Base-by-base conservation (phyloP, 164 flowering plant genomes). In the Echeveria elegans region DNA sequence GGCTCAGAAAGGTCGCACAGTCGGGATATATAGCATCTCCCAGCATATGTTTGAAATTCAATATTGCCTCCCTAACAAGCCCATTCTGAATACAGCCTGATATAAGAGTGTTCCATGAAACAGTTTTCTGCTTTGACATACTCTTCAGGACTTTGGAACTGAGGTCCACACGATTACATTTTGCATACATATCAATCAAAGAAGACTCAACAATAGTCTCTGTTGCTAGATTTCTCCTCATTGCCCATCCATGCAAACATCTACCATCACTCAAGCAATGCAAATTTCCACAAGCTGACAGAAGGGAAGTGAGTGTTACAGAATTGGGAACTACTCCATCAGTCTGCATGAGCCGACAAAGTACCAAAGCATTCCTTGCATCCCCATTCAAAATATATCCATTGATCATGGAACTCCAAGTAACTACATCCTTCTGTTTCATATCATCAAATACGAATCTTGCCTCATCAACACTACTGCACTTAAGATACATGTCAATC, bases 41-140 rank as follows among this genome's bases (percentile, higher is more conserved):
- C 14, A 66, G 73, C 95, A 90, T 90, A 70, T 73, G 64, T 65
- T 83, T 86, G 80, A 88, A 88, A 67, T 81, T 74, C 59, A 66
- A 67, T 50, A 88, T 65, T 24, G 92, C 90, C 72, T 85, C 82
- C 70, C 73, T 74, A 31, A 73, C 77, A 24, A 75, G 70, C 34
- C 79, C 78, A 71, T 82, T 88, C 10, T 76, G 82, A 68, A 76
- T 64, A 65, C 72, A 80, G 6, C 95, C 92, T 0, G 92, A 72
- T n/a, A 90, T 71, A 64, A 85, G 68, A 9, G 97, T 83, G 75
- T 84, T 88, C 94, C 97, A 90, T 24, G 88, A 82, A 63, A 69
- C 83, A 14, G 87, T 77, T 70, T 68, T 77, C 65, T 60, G 75
- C 60, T 70, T 79, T 40, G 81, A 76, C 43, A 86, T 72, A 66